Evolutionary conservation across 208 protist genomes (phyloP).

Genomic region (Porcisia deanei): DNA sequence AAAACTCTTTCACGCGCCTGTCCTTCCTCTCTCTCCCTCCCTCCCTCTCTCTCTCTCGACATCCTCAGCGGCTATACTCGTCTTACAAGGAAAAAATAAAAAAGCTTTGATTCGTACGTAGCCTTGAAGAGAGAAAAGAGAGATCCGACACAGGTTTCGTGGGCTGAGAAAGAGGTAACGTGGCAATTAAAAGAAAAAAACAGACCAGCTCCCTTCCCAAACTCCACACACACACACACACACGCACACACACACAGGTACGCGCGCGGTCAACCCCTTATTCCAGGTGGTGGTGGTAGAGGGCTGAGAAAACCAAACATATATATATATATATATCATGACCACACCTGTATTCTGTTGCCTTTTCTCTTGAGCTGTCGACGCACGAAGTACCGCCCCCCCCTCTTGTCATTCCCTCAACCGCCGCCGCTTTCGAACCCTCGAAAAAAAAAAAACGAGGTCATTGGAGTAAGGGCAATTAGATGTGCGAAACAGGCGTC

Average conservation of each 20-base stretch:
- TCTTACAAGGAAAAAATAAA: neutral
- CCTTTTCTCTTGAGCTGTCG: neutral
- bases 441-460: neutral
- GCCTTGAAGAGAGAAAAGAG: neutral
- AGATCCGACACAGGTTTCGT: no score
- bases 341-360: neutral
- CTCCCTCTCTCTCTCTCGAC: neutral
- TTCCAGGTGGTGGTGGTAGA: neutral
- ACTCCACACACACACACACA: neutral
- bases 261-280: neutral
- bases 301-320: neutral
- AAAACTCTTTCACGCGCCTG: neutral
- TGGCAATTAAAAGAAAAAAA: neutral
- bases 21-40: neutral
- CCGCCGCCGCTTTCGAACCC: no score
- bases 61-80: neutral
- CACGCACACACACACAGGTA: neutral
- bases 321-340: no score
- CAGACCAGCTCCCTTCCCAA: neutral
- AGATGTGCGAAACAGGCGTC: conserved; percentile 13
- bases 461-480: neutral
- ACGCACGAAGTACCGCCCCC: neutral
- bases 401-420: neutral
- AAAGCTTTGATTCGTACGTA: neutral
- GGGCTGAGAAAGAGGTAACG: neutral